These are phyloP conservation scores for Actinomortierella ambigua DNA, from an alignment of 371 early-diverging fungal genomes.

Conservation along the genomic window DNA sequence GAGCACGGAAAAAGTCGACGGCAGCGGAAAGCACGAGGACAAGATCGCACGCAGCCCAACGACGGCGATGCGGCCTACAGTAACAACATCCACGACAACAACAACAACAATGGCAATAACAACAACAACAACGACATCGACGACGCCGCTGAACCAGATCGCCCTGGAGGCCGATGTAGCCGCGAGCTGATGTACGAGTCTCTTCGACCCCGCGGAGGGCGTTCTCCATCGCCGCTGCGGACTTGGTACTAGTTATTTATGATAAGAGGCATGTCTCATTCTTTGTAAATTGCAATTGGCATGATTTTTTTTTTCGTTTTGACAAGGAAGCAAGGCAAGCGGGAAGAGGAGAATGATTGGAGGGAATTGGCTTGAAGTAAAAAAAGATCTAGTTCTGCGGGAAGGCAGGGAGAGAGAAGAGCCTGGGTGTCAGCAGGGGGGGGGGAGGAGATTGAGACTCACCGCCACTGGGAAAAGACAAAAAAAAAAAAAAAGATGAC, in stretches of 20 bases:
- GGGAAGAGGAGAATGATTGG: no score
- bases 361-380: no score
- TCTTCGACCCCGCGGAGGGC: slow-evolving; percentile 23
- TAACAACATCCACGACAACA: slow-evolving; percentile 1
- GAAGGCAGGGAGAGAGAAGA: no score
- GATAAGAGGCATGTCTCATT: no score
- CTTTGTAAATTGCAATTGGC: no score
- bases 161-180: slow-evolving; percentile 2
- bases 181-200: slow-evolving; percentile 24
- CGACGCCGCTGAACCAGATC: slow-evolving; percentile 1
- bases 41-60: background rate
- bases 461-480: no score
- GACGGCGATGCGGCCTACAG: background rate
- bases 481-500: no score
- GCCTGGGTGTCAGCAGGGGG: no score
- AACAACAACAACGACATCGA: background rate
- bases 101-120: background rate
- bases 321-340: no score
- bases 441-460: no score
- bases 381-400: no score
- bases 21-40: slow-evolving; percentile 7
- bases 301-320: no score
- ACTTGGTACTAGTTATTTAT: slow-evolving; percentile 13
- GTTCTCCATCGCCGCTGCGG: slow-evolving; percentile 22
- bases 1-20: slow-evolving; percentile 4